Conservation (phyloP, 148 eudicot genomes). For the Chenopodium suecicum region DNA sequence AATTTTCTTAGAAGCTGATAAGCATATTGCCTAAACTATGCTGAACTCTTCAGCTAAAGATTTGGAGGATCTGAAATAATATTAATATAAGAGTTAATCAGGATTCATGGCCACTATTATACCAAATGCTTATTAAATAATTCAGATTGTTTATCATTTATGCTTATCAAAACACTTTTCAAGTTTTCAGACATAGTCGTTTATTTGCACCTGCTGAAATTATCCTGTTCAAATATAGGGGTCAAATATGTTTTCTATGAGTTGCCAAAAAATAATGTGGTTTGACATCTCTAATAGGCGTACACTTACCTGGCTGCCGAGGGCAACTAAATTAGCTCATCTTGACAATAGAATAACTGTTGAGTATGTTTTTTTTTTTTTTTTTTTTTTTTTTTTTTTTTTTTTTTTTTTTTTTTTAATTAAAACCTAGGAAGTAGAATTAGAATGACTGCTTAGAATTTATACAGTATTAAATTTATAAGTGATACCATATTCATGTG, state of each 20-base stretch:
- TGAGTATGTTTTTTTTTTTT: background rate
- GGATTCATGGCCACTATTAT: conserved; percentile 11
- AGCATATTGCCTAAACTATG: background rate
- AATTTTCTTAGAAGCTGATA: background rate
- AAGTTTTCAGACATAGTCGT: background rate
- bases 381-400: too few species aligned
- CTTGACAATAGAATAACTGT: background rate
- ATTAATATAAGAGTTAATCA: background rate
- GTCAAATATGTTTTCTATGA: conserved; percentile 7
- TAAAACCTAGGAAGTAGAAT: too few species aligned
- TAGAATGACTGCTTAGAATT: too few species aligned
- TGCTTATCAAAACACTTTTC: background rate
- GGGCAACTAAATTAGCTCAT: background rate
- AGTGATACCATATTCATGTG: background rate
- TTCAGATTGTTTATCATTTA: background rate
- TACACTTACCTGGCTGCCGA: background rate
- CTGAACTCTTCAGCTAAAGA: conserved; percentile 14
- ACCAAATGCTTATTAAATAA: background rate
- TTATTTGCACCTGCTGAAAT: background rate
- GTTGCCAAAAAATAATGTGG: too few species aligned
- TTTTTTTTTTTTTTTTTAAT: too few species aligned
- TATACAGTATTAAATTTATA: background rate
- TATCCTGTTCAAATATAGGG: background rate
- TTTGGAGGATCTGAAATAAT: conserved; percentile 17
- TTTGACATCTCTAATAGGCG: conserved; percentile 10